phyloP scores from a whole-genome alignment of 495 filamentous ascomycete species.

The Jackrogersella multiformis region DNA sequence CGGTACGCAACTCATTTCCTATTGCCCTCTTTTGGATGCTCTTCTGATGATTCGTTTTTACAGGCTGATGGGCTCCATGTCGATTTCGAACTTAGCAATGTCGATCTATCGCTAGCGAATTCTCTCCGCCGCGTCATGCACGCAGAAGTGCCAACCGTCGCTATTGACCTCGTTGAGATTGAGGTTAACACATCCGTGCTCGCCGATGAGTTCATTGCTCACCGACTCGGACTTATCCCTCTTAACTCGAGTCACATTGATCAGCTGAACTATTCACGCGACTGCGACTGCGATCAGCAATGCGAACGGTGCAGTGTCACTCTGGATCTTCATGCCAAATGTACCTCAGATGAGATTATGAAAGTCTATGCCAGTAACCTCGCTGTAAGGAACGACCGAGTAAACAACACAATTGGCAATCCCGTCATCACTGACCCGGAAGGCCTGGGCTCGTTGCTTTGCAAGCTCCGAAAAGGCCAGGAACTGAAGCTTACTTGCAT shows the following conservation, averaged over 20 bases:
- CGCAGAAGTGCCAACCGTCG: constrained; percentile 93
- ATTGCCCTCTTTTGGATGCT: constrained; percentile 7
- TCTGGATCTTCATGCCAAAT: constrained; percentile 82
- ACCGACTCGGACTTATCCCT: constrained; percentile 91
- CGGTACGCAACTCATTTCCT: constrained; percentile 56
- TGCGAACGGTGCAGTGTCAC: constrained; percentile 90
- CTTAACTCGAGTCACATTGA: constrained; percentile 86
- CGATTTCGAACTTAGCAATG: constrained; percentile 81
- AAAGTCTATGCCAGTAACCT: constrained; percentile 90
- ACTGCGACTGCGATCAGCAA: constrained; percentile 94
- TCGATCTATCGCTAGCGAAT: constrained; percentile 92
- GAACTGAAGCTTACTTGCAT: constrained; percentile 89
- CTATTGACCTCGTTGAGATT: constrained; percentile 93
- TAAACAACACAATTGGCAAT: constrained; percentile 68
- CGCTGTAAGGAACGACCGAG: constrained; percentile 72
- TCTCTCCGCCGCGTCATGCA: constrained; percentile 91
- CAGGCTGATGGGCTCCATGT: constrained; percentile 76
- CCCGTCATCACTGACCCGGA: constrained; percentile 89
- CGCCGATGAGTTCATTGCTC: constrained; percentile 93
- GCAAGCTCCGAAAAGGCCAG: constrained; percentile 87
- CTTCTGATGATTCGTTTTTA: constrained; percentile 15
- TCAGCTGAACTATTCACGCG: constrained; percentile 83
- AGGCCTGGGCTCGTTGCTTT: constrained; percentile 80
- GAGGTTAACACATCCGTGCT: constrained; percentile 93
- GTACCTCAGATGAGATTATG: constrained; percentile 83